Conservation (phyloP, 2,329 filamentous ascomycete genomes). For the Lecanicillium sp. region DNA sequence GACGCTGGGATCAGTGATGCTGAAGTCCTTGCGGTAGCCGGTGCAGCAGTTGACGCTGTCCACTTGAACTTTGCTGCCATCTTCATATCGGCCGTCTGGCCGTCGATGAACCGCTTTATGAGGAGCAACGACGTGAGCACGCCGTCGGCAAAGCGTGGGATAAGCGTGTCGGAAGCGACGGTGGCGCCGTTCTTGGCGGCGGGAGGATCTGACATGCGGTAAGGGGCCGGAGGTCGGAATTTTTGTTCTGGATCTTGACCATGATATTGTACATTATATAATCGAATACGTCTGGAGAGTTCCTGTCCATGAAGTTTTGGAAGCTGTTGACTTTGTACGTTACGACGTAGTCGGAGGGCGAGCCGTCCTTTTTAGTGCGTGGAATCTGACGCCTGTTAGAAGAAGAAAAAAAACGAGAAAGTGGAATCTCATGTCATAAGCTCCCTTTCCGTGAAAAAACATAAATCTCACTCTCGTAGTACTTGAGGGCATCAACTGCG, state of each 20-base stretch:
- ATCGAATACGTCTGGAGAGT: conserved; percentile 18
- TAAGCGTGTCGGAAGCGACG: conserved; percentile 23
- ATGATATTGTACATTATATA: conserved; percentile 22
- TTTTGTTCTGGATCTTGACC: conserved; percentile 19
- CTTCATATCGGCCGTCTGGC: conserved; percentile 21
- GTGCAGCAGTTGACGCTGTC: conserved; percentile 30
- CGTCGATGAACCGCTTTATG: conserved; percentile 21
- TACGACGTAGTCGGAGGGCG: conserved; percentile 28
- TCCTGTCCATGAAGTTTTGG: no score
- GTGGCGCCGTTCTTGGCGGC: conserved; percentile 20
- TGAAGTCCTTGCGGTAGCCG: conserved; percentile 28
- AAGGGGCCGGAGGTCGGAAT: conserved; percentile 23
- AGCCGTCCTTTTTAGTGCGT: conserved; percentile 25
- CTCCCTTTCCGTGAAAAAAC: conserved; percentile 35
- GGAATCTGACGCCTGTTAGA: conserved; percentile 19
- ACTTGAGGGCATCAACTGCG: conserved; percentile 26
- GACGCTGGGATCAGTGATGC: conserved; percentile 22
- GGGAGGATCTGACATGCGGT: conserved; percentile 23
- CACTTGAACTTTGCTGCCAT: conserved; percentile 22
- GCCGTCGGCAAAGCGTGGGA: conserved; percentile 31
- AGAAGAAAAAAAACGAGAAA: background rate
- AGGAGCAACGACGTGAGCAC: conserved; percentile 29
- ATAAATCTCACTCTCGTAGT: conserved; percentile 33
- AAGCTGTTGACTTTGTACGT: no score
- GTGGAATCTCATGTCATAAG: conserved; percentile 25